Evolutionary conservation across 106 monocot genomes (phyloP).

Genomic region (Phalaenopsis equestris): DNA sequence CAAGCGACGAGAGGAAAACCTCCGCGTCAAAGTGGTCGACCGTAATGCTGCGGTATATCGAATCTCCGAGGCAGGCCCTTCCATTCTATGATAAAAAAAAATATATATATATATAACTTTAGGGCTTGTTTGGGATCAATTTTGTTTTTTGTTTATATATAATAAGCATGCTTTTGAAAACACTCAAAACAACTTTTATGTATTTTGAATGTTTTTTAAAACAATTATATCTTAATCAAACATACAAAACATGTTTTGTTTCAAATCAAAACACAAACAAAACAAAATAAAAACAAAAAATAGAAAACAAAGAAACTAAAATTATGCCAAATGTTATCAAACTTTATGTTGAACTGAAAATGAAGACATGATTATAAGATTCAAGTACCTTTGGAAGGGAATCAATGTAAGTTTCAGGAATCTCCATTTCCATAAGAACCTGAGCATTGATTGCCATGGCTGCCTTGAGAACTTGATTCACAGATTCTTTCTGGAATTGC

Average conservation of each 20-base stretch:
- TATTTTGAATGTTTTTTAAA: too few relatives aligned
- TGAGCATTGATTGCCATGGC: constrained; percentile 63
- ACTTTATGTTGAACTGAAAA: background rate
- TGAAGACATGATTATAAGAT: background rate
- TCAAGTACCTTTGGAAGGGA: constrained; percentile 47
- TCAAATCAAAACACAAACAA: too few relatives aligned
- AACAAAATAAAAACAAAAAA: too few relatives aligned
- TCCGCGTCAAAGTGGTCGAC: constrained; percentile 58
- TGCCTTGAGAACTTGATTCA: constrained; percentile 56
- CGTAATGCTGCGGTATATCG: constrained; percentile 49
- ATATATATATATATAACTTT: background rate
- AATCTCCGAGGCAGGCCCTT: constrained; percentile 50
- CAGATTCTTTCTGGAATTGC: constrained; percentile 33
- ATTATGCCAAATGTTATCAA: background rate
- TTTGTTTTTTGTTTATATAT: too few relatives aligned
- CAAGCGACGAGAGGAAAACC: constrained; percentile 43
- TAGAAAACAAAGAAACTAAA: too few relatives aligned
- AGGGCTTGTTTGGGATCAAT: background rate
- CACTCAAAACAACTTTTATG: too few relatives aligned
- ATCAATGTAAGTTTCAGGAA: constrained; percentile 47
- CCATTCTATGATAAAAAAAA: constrained; percentile 33
- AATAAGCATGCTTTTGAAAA: too few relatives aligned
- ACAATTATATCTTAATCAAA: too few relatives aligned
- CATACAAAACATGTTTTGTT: too few relatives aligned
- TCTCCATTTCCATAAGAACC: constrained; percentile 50